Conservation (phyloP, 345 rosid species). For the Salix suchowensis region DNA sequence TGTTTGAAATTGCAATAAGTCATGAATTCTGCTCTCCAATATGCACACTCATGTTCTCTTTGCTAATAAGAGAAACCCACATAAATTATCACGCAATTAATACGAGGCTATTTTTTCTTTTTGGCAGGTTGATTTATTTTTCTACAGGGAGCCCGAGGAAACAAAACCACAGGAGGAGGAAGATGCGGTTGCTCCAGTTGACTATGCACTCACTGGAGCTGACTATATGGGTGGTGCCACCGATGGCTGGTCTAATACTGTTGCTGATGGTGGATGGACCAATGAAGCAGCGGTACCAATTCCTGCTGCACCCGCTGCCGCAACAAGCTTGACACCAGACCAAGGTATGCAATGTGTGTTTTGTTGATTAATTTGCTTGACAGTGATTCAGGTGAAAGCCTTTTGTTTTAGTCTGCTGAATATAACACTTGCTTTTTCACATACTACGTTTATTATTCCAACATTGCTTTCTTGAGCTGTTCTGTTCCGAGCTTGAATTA, state of each 20-base stretch:
- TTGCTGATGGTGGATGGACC: constrained; percentile 54
- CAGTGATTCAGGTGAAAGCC: neutral
- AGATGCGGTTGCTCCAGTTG: constrained; percentile 23
- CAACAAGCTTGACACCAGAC: constrained; percentile 35
- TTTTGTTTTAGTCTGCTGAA: neutral
- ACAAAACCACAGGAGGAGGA: constrained; percentile 29
- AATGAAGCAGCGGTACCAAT: constrained; percentile 41
- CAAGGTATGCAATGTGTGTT: constrained; percentile 4
- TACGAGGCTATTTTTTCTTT: neutral
- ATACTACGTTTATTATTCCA: neutral
- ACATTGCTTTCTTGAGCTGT: neutral
- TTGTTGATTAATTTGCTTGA: neutral
- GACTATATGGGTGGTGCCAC: constrained; percentile 29
- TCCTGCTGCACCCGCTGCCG: constrained; percentile 45
- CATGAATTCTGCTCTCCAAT: neutral
- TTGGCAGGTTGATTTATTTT: constrained; percentile 23
- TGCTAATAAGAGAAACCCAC: neutral
- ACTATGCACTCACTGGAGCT: constrained; percentile 22
- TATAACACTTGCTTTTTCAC: neutral
- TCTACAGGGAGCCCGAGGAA: constrained; percentile 28
- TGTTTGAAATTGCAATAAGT: neutral
- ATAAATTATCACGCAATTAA: neutral
- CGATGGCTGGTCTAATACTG: constrained; percentile 49
- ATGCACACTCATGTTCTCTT: neutral
- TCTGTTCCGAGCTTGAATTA: neutral